phyloP scores from a whole-genome alignment of 768 basidiomycete species.

The Fomitopsis pulvina region DNA sequence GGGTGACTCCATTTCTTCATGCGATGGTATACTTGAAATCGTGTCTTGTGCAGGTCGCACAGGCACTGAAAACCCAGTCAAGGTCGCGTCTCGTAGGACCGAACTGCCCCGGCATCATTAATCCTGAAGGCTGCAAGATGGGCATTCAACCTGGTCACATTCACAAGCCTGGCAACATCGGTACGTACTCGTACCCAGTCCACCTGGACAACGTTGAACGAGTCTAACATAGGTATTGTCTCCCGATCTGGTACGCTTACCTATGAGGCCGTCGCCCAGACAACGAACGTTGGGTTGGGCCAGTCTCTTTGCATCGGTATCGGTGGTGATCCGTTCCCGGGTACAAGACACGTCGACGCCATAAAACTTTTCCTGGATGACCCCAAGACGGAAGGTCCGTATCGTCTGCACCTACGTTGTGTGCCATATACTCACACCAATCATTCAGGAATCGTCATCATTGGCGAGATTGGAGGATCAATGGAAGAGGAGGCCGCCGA shows the following conservation, averaged over 20 bases:
- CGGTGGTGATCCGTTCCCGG: conserved; percentile 95
- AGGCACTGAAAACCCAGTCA: conserved; percentile 90
- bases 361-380: conserved; percentile 96
- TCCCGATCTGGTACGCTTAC: conserved; percentile 95
- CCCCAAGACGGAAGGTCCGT: conserved; percentile 81
- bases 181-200: conserved; percentile 33
- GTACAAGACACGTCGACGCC: conserved; percentile 92
- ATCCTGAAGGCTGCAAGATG: conserved; percentile 97
- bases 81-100: conserved; percentile 96
- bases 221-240: conserved; percentile 61
- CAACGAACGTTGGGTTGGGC: conserved; percentile 91
- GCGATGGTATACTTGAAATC: no score
- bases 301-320: conserved; percentile 97
- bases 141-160: conserved; percentile 98
- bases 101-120: conserved; percentile 98
- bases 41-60: conserved; percentile 82
- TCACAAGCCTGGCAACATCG: conserved; percentile 93
- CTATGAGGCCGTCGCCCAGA: conserved; percentile 98
- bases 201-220: background rate
- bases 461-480: conserved; percentile 97
- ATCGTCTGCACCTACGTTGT: background rate
- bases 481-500: conserved; percentile 99
- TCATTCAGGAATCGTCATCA: conserved; percentile 81
- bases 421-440: background rate
- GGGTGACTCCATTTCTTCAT: background rate